These are phyloP conservation scores for Trichoderma oligosporum DNA, from an alignment of 2,329 filamentous ascomycete species.

Conservation along the genomic window DNA sequence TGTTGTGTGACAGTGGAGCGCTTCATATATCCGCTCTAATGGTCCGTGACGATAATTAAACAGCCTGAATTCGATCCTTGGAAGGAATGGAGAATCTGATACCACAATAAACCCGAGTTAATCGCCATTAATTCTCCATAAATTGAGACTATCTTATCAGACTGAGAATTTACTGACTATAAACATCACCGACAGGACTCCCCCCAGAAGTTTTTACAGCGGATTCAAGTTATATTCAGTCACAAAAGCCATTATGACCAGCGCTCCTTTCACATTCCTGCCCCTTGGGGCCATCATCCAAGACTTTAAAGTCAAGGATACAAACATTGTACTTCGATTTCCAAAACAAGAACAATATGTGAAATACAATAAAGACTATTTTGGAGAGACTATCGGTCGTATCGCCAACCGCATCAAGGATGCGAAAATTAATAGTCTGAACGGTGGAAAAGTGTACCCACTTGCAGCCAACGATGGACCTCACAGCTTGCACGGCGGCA, in stretches of 20 bases:
- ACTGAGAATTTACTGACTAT: not conserved
- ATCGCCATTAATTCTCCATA: constrained; percentile 9
- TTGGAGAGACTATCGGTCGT: constrained; percentile 89
- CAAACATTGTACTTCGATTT: constrained; percentile 89
- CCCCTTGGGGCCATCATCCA: constrained; percentile 78
- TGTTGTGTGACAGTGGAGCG: not conserved
- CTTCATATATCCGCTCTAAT: constrained; percentile 10
- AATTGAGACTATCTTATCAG: not conserved
- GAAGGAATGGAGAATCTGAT: not conserved
- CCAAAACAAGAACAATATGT: constrained; percentile 70
- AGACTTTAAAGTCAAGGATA: constrained; percentile 69
- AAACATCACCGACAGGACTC: not conserved
- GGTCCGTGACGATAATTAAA: not conserved
- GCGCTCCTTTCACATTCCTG: constrained; percentile 61
- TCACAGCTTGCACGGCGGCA: constrained; percentile 72
- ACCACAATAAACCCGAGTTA: constrained; percentile 13
- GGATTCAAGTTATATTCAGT: not conserved
- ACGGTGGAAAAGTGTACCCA: constrained; percentile 62
- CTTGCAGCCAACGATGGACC: constrained; percentile 72
- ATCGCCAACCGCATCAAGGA: constrained; percentile 75
- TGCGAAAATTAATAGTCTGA: constrained; percentile 68
- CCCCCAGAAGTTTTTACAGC: not conserved
- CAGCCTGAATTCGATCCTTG: constrained; percentile 9
- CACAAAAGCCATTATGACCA: constrained; percentile 35
- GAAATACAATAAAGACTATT: constrained; percentile 72